Evolutionary conservation across 208 protist species (phyloP).

Genomic region (Acanthamoeba sp.): DNA sequence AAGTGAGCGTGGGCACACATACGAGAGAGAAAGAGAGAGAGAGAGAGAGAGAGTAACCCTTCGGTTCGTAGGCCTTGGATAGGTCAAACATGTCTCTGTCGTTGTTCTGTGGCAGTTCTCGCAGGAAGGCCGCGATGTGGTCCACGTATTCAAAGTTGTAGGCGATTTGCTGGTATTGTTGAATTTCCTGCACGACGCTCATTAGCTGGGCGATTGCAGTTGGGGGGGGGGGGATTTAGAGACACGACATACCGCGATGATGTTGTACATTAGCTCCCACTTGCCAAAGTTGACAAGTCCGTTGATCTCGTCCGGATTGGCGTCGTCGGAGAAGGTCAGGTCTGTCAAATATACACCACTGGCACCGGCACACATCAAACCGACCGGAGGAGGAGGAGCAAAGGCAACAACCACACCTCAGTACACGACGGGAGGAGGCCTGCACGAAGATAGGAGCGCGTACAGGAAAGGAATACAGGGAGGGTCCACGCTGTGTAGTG

Average conservation of each 20-base stretch:
- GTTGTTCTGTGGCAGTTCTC: slow-evolving; percentile 62
- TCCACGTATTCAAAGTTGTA: slow-evolving; percentile 74
- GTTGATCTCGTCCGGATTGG: slow-evolving; percentile 80
- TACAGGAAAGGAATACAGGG: slow-evolving; percentile 83
- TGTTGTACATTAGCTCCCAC: slow-evolving; percentile 66
- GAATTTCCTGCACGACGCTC: slow-evolving; percentile 40
- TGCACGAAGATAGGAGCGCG: background rate
- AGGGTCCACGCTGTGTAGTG: slow-evolving; percentile 74
- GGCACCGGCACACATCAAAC: too few species aligned
- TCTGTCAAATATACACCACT: slow-evolving; percentile 82
- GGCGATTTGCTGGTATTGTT: slow-evolving; percentile 76
- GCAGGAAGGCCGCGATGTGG: slow-evolving; percentile 60
- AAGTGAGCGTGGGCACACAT: background rate
- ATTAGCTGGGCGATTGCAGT: background rate
- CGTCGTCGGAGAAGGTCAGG: slow-evolving; percentile 81
- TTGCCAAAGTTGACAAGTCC: slow-evolving; percentile 82
- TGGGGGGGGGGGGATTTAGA: background rate
- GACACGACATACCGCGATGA: slow-evolving; percentile 74
- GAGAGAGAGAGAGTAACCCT: background rate
- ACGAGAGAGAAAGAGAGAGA: background rate
- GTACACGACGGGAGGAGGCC: too few species aligned
- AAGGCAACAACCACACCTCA: too few species aligned
- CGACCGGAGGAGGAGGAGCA: too few species aligned
- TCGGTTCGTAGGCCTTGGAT: slow-evolving; percentile 55
- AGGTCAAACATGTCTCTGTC: slow-evolving; percentile 74